Base-by-base conservation (phyloP, 192 early-diverging fungal species). In the Funneliformis geosporum region DNA sequence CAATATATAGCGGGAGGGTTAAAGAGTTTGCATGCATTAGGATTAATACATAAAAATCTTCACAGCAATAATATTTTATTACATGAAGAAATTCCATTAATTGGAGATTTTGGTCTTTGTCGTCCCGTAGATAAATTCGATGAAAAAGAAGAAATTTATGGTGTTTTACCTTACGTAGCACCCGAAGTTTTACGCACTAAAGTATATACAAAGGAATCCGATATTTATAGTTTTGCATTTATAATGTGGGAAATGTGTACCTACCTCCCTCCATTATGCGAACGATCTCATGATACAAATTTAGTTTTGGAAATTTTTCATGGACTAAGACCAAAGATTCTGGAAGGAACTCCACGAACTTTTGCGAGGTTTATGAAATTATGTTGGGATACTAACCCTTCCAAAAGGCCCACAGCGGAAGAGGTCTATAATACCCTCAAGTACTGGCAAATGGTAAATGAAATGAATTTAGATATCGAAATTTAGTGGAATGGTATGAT, bases 11-110 rank as follows among this genome's bases (percentile, higher is more conserved):
- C 82, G 2, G 69, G 79, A 60, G 81, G 80, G 11, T 80, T 85
- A 78, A 80, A 73, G 47, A 81, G 79, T 33, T 82, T 85, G 64
- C 84, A 83, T 21, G 62, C 76, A 60, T 78, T 78, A 77, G 82
- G 78, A 64, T 78, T 83, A 60, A 81, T 82, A 27, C 81, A 85
- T 65, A 80, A 81, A 39, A 81, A 85, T 55, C 73, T 81, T 43
- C 71, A 73, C 47, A 73, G 71, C 25, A 23, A 46, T 1, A 73
- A 73, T 21, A 60, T 73, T 73, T 28, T 74, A 39, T 14, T 55
- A 21, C 47, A 39, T 50, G 21, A 42, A 38, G 5, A 12, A 12
- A 21, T 69, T 5, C 40, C 67, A 3, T 69, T 44, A 8, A 40
- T 70, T 21, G 6, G 40, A 33, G 68, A 70, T 70, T 21, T 43